Conservation (phyloP, 805 yeast species). For the Babjeviella inositovora region DNA sequence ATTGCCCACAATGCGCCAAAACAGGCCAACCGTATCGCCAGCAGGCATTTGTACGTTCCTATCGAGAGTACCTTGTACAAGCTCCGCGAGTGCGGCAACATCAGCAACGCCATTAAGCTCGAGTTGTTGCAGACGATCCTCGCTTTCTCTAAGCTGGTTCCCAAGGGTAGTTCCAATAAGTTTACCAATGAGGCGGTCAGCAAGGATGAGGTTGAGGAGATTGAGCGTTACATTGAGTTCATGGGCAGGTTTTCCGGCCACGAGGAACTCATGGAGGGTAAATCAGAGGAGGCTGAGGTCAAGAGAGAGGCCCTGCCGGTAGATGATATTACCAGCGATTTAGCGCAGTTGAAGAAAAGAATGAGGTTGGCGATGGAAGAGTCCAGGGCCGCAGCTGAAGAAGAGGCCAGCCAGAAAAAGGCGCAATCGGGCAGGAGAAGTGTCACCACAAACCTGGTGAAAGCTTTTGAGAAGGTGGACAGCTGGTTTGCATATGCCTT, state of each 20-base stretch:
- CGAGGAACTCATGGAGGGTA: slow-evolving; percentile 7
- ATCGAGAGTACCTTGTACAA: slow-evolving; percentile 1
- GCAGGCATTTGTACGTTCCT: neutral
- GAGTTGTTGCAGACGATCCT: neutral
- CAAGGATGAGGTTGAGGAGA: slow-evolving; percentile 1
- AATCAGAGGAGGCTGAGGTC: slow-evolving; percentile 1
- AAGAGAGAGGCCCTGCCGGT: slow-evolving; percentile 1
- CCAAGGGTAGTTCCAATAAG: slow-evolving; percentile 3
- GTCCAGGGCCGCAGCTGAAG: too few species aligned
- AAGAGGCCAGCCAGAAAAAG: too few species aligned
- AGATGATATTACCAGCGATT: slow-evolving; percentile 6
- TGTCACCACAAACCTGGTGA: too few species aligned
- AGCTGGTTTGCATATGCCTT: too few species aligned
- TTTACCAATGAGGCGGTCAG: slow-evolving; percentile 2
- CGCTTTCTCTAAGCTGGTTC: too few species aligned
- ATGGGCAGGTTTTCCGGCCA: slow-evolving; percentile 5
- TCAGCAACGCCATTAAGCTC: slow-evolving; percentile 1
- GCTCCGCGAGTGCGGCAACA: neutral
- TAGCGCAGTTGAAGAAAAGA: slow-evolving; percentile 10
- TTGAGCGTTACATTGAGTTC: slow-evolving; percentile 1
- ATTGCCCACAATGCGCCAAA: slow-evolving; percentile 5
- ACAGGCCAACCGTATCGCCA: slow-evolving; percentile 1
- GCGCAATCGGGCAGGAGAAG: too few species aligned
- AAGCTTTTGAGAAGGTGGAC: too few species aligned
- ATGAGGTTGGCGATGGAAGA: slow-evolving; percentile 4